Percentiles rank a stretch among this genome's conserved stretches.
Conservation (phyloP, 345 rosid species). For the Salix arbutifolia region DNA sequence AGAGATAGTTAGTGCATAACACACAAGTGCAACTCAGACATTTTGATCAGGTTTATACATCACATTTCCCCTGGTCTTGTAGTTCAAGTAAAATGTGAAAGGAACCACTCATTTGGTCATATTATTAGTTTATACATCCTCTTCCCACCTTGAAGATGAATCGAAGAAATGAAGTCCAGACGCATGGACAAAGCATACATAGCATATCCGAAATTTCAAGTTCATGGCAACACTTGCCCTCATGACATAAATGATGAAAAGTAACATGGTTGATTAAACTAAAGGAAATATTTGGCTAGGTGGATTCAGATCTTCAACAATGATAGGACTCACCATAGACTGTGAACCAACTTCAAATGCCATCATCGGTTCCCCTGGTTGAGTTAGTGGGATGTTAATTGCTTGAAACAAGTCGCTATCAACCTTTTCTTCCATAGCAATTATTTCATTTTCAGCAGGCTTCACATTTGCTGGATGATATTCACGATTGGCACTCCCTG, state of each 20-base stretch:
- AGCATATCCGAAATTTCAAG: too few species aligned
- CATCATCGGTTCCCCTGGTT: slow-evolving; percentile 55
- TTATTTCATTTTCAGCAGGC: slow-evolving; percentile 15
- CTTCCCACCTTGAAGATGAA: not conserved
- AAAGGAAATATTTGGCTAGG: slow-evolving; percentile 48
- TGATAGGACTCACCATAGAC: slow-evolving; percentile 84
- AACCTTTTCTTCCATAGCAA: slow-evolving; percentile 26
- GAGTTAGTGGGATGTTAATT: slow-evolving; percentile 17
- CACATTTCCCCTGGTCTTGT: not conserved
- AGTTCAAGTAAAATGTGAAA: not conserved
- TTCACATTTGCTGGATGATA: slow-evolving; percentile 13
- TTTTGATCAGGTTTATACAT: not conserved
- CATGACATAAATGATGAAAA: too few species aligned
- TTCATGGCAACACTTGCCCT: too few species aligned
- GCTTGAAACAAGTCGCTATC: slow-evolving; percentile 32
- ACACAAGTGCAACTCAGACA: not conserved
- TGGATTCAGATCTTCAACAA: slow-evolving; percentile 83
- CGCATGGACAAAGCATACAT: too few species aligned
- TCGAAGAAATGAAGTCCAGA: not conserved
- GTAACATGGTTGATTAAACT: too few species aligned
- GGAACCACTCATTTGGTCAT: not conserved
- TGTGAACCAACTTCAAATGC: slow-evolving; percentile 94
- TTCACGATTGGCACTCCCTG: slow-evolving; percentile 20
- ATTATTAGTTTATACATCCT: not conserved
- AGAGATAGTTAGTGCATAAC: slow-evolving; percentile 14